Percentiles rank a stretch among this genome's conserved stretches.
Conservation (phyloP, 139 green algal species). For the Trebouxia sp. region DNA sequence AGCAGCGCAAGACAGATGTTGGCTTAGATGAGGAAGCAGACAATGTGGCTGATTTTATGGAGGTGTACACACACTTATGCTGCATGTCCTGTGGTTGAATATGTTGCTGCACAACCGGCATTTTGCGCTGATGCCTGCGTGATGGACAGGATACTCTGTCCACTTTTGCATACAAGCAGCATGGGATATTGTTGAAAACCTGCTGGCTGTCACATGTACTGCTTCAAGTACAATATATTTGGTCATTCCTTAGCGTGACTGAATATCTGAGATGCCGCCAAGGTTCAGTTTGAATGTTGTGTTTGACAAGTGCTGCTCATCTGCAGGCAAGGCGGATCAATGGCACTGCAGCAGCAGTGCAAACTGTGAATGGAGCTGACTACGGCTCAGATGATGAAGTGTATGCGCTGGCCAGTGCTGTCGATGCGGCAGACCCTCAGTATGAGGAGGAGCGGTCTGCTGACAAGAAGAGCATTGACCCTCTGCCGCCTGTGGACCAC, state of each 20-base stretch:
- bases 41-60: constrained; percentile 58
- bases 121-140: not conserved
- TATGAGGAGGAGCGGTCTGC: constrained; percentile 19
- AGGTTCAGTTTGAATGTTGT: too few species aligned
- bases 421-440: constrained; percentile 30
- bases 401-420: constrained; percentile 62
- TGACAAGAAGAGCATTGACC: constrained; percentile 53
- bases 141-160: too few species aligned
- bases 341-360: not conserved
- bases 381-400: constrained; percentile 81
- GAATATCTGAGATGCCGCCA: too few species aligned
- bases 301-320: not conserved
- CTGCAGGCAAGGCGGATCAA: constrained; percentile 36
- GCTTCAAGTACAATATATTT: too few species aligned
- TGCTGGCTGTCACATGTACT: not conserved
- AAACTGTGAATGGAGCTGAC: constrained; percentile 26
- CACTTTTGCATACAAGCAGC: too few species aligned
- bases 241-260: too few species aligned
- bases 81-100: not conserved
- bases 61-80: constrained; percentile 31
- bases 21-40: constrained; percentile 54
- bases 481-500: constrained; percentile 68
- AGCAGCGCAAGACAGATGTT: constrained; percentile 27
- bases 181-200: not conserved
- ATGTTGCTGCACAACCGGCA: not conserved